phyloP scores from a whole-genome alignment of 2,329 filamentous ascomycete genomes.

The Fusarium irregulare region DNA sequence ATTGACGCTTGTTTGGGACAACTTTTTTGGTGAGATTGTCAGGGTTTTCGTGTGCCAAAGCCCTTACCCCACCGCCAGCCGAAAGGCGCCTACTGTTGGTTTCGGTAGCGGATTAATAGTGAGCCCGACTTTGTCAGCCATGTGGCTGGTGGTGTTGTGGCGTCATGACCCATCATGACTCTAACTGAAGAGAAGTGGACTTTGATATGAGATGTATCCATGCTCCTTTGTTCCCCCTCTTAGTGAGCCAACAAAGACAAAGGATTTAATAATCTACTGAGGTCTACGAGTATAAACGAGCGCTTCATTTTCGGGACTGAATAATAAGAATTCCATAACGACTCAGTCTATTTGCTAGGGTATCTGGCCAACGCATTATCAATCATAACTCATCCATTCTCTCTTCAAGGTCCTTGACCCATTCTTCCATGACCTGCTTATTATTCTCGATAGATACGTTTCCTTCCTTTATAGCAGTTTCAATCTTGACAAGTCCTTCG shows the following conservation, averaged over 20 bases:
- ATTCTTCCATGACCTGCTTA: slow-evolving; percentile 84
- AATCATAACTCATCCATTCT: slow-evolving; percentile 72
- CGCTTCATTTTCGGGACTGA: background rate
- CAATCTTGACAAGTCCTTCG: slow-evolving; percentile 81
- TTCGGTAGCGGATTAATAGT: slow-evolving; percentile 15
- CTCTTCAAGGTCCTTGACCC: slow-evolving; percentile 88
- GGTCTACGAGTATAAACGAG: background rate
- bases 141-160: slow-evolving; percentile 27
- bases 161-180: background rate
- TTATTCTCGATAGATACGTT: slow-evolving; percentile 80
- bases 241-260: background rate
- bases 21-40: slow-evolving; percentile 48
- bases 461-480: slow-evolving; percentile 76
- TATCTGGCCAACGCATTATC: slow-evolving; percentile 47
- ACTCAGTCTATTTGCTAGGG: slow-evolving; percentile 42
- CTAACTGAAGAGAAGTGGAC: background rate
- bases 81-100: slow-evolving; percentile 20
- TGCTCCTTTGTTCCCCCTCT: background rate
- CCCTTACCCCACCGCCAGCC: slow-evolving; percentile 44
- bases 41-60: slow-evolving; percentile 49
- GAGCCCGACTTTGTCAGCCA: slow-evolving; percentile 20
- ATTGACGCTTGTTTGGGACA: slow-evolving; percentile 44
- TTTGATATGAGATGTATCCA: background rate
- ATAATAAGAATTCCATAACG: background rate
- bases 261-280: background rate